These are phyloP conservation scores for Boletus semigastroideus DNA, from an alignment of 1,284 basidiomycete species.

Conservation along the genomic window DNA sequence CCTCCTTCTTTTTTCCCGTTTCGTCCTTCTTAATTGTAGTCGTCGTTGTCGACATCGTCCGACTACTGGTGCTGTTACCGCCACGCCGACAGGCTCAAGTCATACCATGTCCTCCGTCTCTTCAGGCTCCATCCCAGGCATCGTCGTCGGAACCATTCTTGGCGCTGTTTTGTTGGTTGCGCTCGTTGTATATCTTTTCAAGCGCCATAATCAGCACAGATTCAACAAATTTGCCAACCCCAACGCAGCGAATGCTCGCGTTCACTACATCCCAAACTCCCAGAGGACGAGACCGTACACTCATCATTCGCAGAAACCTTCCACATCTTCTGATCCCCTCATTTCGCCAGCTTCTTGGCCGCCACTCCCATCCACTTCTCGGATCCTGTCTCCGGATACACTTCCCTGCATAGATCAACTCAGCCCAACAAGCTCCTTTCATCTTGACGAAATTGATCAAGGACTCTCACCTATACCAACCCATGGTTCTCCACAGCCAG, in stretches of 20 bases:
- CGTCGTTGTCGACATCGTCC: slow-evolving; percentile 4
- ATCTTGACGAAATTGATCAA: slow-evolving; percentile 8
- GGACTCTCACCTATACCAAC: slow-evolving; percentile 1
- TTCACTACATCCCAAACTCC: background rate
- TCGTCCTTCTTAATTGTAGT: slow-evolving; percentile 11
- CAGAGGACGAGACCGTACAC: background rate
- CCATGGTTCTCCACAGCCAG: background rate
- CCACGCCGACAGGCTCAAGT: background rate
- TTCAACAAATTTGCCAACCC: slow-evolving; percentile 23
- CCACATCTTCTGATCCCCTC: slow-evolving; percentile 27
- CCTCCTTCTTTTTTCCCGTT: background rate
- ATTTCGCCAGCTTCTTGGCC: slow-evolving; percentile 12
- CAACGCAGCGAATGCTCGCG: background rate
- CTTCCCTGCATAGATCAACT: slow-evolving; percentile 3
- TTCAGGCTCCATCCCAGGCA: slow-evolving; percentile 17
- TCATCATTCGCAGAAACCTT: slow-evolving; percentile 15
- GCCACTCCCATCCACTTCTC: slow-evolving; percentile 6
- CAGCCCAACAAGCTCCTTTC: background rate
- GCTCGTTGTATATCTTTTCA: slow-evolving; percentile 17
- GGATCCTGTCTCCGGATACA: background rate
- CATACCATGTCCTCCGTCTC: slow-evolving; percentile 6
- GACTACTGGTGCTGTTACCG: background rate
- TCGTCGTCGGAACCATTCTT: slow-evolving; percentile 23
- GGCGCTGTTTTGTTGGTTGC: slow-evolving; percentile 16
- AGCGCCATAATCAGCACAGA: slow-evolving; percentile 8